phyloP scores from a whole-genome alignment of 306 rosid species.

The Prunus mume region DNA sequence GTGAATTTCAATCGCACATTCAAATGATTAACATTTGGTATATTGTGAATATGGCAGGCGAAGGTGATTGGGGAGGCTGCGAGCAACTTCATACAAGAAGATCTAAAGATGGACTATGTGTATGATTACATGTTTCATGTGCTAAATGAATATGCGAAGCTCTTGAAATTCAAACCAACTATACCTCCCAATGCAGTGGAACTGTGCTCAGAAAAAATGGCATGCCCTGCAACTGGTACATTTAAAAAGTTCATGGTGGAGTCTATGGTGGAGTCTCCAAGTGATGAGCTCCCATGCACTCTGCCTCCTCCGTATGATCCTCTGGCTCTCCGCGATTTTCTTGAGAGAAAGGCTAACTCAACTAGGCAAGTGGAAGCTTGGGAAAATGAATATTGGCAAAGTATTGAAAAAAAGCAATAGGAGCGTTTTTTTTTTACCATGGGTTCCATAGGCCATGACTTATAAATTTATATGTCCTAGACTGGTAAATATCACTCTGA shows the following conservation, averaged over 20 bases:
- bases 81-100: conserved; percentile 55
- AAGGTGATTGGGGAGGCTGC: conserved; percentile 53
- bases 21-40: background rate
- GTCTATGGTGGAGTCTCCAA: conserved; percentile 58
- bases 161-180: conserved; percentile 48
- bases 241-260: conserved; percentile 56
- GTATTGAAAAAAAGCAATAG: conserved; percentile 15
- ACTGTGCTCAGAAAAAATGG: conserved; percentile 51
- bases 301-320: conserved; percentile 57
- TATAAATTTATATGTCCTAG: background rate
- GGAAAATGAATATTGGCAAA: conserved; percentile 56
- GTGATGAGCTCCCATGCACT: conserved; percentile 51
- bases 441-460: background rate
- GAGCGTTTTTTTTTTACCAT: background rate
- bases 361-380: conserved; percentile 51
- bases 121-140: conserved; percentile 82
- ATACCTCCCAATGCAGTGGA: conserved; percentile 54
- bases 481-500: background rate
- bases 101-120: conserved; percentile 64
- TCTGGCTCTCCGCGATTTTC: conserved; percentile 14
- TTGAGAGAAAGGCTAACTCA: conserved; percentile 32
- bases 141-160: conserved; percentile 61
- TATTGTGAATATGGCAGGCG: conserved; percentile 24
- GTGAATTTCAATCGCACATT: background rate
- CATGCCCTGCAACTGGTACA: conserved; percentile 30